Evolutionary conservation across 306 rosid genomes (phyloP).

Genomic region (Arachis stenosperma): DNA sequence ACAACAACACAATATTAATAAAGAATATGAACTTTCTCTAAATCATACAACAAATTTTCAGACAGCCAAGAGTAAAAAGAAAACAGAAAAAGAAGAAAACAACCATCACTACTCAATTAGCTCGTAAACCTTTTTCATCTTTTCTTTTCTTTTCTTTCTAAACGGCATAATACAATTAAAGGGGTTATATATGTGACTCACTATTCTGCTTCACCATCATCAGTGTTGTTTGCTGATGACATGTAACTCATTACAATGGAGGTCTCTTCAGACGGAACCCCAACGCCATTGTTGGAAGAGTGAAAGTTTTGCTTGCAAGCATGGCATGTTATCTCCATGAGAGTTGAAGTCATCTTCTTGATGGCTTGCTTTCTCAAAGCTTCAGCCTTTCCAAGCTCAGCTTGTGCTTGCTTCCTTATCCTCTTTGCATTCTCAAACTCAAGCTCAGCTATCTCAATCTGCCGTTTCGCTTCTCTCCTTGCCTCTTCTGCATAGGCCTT

Average conservation of each 20-base stretch:
- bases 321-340: slow-evolving; percentile 84
- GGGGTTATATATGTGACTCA: slow-evolving; percentile 9
- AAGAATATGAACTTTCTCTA: slow-evolving; percentile 40
- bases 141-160: neutral
- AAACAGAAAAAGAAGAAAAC: neutral
- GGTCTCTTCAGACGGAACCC: slow-evolving; percentile 64
- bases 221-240: slow-evolving; percentile 73
- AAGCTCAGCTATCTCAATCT: slow-evolving; percentile 73
- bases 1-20: slow-evolving; percentile 42
- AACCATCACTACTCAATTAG: slow-evolving; percentile 13
- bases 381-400: slow-evolving; percentile 72
- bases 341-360: slow-evolving; percentile 67
- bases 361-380: slow-evolving; percentile 75
- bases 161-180: neutral
- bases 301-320: slow-evolving; percentile 80
- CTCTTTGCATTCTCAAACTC: slow-evolving; percentile 84
- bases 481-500: slow-evolving; percentile 84
- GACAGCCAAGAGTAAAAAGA: slow-evolving; percentile 31
- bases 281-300: slow-evolving; percentile 35
- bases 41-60: slow-evolving; percentile 39
- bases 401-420: slow-evolving; percentile 82
- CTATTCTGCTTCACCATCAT: slow-evolving; percentile 70
- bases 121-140: slow-evolving; percentile 19
- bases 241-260: slow-evolving; percentile 80
- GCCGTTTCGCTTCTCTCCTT: slow-evolving; percentile 73